Evolutionary conservation across 768 basidiomycete genomes (phyloP).

Genomic region (Butyriboletus loyo): DNA sequence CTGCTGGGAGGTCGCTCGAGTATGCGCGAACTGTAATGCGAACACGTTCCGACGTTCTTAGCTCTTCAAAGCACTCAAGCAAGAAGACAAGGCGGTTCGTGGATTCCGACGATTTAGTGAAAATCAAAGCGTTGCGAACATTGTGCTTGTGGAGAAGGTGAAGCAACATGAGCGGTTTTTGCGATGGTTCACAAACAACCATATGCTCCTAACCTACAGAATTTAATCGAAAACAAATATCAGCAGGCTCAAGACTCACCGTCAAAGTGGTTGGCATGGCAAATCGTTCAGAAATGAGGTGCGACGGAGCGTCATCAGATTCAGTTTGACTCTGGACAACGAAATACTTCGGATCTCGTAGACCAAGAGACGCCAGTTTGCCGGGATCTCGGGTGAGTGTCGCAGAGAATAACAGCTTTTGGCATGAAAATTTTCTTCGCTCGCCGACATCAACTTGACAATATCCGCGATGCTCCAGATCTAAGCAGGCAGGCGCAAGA

Average conservation of each 20-base stretch:
- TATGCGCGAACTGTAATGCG: slow-evolving; percentile 62
- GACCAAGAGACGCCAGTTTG: slow-evolving; percentile 79
- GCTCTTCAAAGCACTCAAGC: slow-evolving; percentile 75
- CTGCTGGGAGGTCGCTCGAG: slow-evolving; percentile 77
- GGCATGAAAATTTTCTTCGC: slow-evolving; percentile 64
- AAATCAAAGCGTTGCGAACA: slow-evolving; percentile 76
- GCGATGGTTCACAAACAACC: slow-evolving; percentile 70
- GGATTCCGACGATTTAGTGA: slow-evolving; percentile 96
- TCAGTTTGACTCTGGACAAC: slow-evolving; percentile 61
- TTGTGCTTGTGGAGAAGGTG: slow-evolving; percentile 67
- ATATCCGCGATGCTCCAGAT: slow-evolving; percentile 12
- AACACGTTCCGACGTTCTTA: slow-evolving; percentile 25
- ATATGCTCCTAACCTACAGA: slow-evolving; percentile 70
- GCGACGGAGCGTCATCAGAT: slow-evolving; percentile 40
- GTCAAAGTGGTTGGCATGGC: slow-evolving; percentile 76
- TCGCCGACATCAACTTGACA: slow-evolving; percentile 55
- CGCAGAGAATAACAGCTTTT: slow-evolving; percentile 94
- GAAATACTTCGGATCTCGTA: slow-evolving; percentile 83
- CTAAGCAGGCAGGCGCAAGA: slow-evolving; percentile 59
- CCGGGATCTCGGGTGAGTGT: slow-evolving; percentile 93
- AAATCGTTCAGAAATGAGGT: slow-evolving; percentile 70
- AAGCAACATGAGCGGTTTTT: slow-evolving; percentile 89
- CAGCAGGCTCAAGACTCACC: slow-evolving; percentile 39
- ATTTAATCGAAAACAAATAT: background rate
- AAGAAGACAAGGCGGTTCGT: slow-evolving; percentile 78